These are phyloP conservation scores for Trebouxiophyceae sp. DNA, from an alignment of 163 green algal genomes.

Conservation along the genomic window DNA sequence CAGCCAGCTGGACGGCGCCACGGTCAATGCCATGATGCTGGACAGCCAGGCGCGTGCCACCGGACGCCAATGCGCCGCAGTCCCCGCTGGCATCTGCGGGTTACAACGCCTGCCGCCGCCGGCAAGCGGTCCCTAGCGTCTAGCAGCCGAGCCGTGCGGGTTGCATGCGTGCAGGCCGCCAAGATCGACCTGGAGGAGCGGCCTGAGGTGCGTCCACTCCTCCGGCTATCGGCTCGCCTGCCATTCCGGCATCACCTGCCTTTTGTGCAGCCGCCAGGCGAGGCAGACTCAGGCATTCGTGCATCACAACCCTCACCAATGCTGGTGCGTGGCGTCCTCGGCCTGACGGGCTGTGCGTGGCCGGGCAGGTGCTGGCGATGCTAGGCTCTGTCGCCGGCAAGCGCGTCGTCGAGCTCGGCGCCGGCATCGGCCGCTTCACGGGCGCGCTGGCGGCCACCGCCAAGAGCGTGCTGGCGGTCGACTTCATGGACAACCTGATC, in stretches of 20 bases:
- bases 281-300: not conserved
- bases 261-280: not conserved
- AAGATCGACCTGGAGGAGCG: constrained; percentile 73
- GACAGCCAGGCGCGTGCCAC: constrained; percentile 62
- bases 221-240: not conserved
- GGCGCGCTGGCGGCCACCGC: constrained; percentile 49
- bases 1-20: constrained; percentile 15
- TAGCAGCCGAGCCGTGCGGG: too few relatives aligned
- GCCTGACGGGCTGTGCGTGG: not conserved
- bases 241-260: not conserved
- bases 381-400: constrained; percentile 58
- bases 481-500: constrained; percentile 85
- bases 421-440: constrained; percentile 83
- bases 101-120: too few relatives aligned
- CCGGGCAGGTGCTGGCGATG: constrained; percentile 62
- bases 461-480: constrained; percentile 56
- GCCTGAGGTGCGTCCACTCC: constrained; percentile 57
- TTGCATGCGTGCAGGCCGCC: constrained; percentile 29
- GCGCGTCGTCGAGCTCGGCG: constrained; percentile 75
- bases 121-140: too few relatives aligned
- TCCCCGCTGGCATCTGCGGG: too few relatives aligned
- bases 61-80: too few relatives aligned
- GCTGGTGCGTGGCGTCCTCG: not conserved
- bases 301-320: not conserved
- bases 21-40: constrained; percentile 90